A percentile compares a stretch with the other conserved stretches of the same genome.
phyloP scores from a whole-genome alignment of 345 rosid genomes.

The Carallia brachiata region DNA sequence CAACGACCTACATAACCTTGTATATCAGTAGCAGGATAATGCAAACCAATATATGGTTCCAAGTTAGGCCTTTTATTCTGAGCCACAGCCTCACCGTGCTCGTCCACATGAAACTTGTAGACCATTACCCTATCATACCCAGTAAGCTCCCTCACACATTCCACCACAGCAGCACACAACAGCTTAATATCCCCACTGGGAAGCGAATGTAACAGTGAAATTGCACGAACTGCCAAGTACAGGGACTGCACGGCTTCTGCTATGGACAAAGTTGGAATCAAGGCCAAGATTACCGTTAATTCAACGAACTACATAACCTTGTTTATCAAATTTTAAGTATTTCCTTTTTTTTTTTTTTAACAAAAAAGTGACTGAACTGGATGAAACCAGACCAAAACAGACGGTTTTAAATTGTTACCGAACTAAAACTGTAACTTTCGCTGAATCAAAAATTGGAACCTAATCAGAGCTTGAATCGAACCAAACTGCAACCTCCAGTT shows the following conservation, averaged over 20 bases:
- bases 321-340: too few species aligned
- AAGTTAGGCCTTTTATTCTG: conserved; percentile 80
- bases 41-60: conserved; percentile 88
- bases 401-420: too few species aligned
- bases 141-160: conserved; percentile 79
- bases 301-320: too few species aligned
- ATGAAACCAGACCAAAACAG: too few species aligned
- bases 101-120: conserved; percentile 96
- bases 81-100: conserved; percentile 98
- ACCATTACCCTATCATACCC: conserved; percentile 98
- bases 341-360: too few species aligned
- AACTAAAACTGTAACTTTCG: too few species aligned
- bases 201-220: conserved; percentile 81
- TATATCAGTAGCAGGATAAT: conserved; percentile 95
- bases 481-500: too few species aligned
- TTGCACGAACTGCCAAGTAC: conserved; percentile 88
- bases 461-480: too few species aligned
- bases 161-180: conserved; percentile 87
- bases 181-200: conserved; percentile 92
- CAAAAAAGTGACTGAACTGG: too few species aligned
- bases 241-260: conserved; percentile 99
- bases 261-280: conserved; percentile 50
- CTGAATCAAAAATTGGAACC: too few species aligned
- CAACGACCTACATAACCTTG: conserved; percentile 12
- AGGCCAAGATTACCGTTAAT: too few species aligned